Evolutionary conservation across 2,329 filamentous ascomycete genomes (phyloP).

Genomic region (Aureobasidium sp.): DNA sequence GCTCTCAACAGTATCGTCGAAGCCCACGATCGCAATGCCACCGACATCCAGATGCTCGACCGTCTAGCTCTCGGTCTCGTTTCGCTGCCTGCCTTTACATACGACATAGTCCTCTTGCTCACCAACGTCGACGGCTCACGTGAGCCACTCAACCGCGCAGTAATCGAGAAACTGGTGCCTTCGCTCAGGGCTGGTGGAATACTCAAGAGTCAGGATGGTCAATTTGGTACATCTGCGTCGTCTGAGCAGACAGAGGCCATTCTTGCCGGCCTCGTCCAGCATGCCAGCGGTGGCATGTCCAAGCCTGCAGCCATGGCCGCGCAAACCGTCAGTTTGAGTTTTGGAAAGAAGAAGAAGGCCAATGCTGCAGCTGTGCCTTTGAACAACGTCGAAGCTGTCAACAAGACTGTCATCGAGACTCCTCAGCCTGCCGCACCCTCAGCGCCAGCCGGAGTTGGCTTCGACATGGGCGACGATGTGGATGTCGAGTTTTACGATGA

Average conservation of each 20-base stretch:
- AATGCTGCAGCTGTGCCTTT: conserved; percentile 35
- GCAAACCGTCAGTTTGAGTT: conserved; percentile 45
- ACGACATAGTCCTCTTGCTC: conserved; percentile 79
- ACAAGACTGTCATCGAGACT: conserved; percentile 33
- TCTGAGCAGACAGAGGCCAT: conserved; percentile 70
- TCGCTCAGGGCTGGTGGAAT: conserved; percentile 64
- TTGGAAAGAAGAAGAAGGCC: conserved; percentile 51
- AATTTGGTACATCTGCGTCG: conserved; percentile 39
- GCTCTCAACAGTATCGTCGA: conserved; percentile 65
- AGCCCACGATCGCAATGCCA: conserved; percentile 64
- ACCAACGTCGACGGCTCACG: conserved; percentile 65
- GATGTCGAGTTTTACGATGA: conserved; percentile 42
- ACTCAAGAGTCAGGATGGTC: conserved; percentile 62
- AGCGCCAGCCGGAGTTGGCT: conserved; percentile 55
- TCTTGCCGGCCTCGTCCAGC: conserved; percentile 65
- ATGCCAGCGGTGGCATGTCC: conserved; percentile 57
- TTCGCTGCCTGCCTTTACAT: conserved; percentile 65
- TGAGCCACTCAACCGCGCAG: conserved; percentile 59
- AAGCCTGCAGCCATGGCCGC: conserved; percentile 44
- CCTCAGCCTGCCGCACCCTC: conserved; percentile 38
- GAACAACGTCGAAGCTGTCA: conserved; percentile 28
- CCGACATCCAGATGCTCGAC: conserved; percentile 97
- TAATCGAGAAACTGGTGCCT: conserved; percentile 62
- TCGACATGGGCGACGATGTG: conserved; percentile 56
- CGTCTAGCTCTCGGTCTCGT: conserved; percentile 78